A percentile compares a stretch with the other conserved stretches of the same genome.
phyloP scores from a whole-genome alignment of 1,284 basidiomycete species.

The Calocybe gambosa region DNA sequence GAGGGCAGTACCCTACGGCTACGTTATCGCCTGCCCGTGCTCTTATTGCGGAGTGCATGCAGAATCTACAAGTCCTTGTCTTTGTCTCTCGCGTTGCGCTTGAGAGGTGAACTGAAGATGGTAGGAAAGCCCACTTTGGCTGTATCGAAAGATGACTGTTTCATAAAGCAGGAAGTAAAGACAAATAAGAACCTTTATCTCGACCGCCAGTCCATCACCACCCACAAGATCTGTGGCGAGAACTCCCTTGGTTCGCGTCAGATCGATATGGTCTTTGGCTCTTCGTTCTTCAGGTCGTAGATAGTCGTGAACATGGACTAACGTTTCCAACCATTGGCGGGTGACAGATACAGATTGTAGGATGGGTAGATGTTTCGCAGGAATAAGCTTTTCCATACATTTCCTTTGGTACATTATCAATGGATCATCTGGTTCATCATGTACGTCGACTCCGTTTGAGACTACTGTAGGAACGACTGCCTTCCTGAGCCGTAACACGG shows the following conservation, averaged over 20 bases:
- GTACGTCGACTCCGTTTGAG: constrained; percentile 6
- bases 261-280: constrained; percentile 52
- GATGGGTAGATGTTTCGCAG: constrained; percentile 49
- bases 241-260: constrained; percentile 46
- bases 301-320: constrained; percentile 42
- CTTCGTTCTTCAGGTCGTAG: constrained; percentile 52
- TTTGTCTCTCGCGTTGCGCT: constrained; percentile 54
- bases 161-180: not conserved
- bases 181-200: constrained; percentile 69
- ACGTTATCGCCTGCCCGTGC: constrained; percentile 32
- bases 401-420: constrained; percentile 57
- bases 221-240: constrained; percentile 74
- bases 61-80: constrained; percentile 74
- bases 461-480: constrained; percentile 16
- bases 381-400: constrained; percentile 57
- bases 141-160: constrained; percentile 25
- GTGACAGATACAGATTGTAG: constrained; percentile 50
- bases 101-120: constrained; percentile 54
- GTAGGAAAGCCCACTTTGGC: constrained; percentile 95
- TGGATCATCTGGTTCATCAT: constrained; percentile 49
- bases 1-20: constrained; percentile 70
- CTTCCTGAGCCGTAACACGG: constrained; percentile 74
- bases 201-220: constrained; percentile 58
- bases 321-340: constrained; percentile 52
- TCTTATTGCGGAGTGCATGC: constrained; percentile 73